Conservation (phyloP, 2,329 filamentous ascomycete genomes). For the Claviceps lovelessii region DNA sequence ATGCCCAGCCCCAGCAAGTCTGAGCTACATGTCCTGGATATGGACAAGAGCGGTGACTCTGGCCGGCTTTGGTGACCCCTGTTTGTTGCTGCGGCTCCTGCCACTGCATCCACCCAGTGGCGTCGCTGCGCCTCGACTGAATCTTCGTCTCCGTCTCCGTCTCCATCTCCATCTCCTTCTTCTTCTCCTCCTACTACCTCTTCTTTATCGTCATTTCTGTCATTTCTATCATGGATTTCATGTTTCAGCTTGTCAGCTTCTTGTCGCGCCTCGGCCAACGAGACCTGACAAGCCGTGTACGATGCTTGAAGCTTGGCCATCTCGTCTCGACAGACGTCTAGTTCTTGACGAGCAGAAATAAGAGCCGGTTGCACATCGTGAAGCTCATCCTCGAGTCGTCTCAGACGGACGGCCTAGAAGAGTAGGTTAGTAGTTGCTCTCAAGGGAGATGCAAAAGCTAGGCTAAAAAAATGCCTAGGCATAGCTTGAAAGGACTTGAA, state of each 20-base stretch:
- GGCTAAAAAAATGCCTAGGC: background rate
- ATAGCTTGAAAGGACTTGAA: no score
- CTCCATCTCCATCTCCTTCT: background rate
- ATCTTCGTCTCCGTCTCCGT: slow-evolving; percentile 7
- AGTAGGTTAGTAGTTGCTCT: background rate
- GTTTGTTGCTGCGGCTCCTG: slow-evolving; percentile 23
- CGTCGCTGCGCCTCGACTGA: slow-evolving; percentile 28
- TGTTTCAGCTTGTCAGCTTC: slow-evolving; percentile 36
- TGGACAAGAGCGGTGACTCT: slow-evolving; percentile 38
- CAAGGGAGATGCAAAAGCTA: background rate
- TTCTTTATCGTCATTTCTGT: background rate
- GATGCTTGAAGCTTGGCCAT: slow-evolving; percentile 48
- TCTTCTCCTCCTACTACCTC: background rate
- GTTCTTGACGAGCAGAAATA: slow-evolving; percentile 49
- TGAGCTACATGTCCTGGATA: slow-evolving; percentile 38
- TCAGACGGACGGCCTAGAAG: slow-evolving; percentile 43
- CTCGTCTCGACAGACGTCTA: slow-evolving; percentile 43
- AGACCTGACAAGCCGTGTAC: slow-evolving; percentile 51
- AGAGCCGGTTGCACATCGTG: slow-evolving; percentile 53
- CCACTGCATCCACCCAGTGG: slow-evolving; percentile 21
- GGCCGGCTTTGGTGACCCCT: slow-evolving; percentile 34
- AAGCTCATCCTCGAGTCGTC: slow-evolving; percentile 68
- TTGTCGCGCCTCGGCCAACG: slow-evolving; percentile 39
- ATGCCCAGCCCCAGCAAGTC: slow-evolving; percentile 32
- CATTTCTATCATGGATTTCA: slow-evolving; percentile 11